phyloP scores from a whole-genome alignment of 2,329 filamentous ascomycete species.

The Colletotrichum chlorophyti region DNA sequence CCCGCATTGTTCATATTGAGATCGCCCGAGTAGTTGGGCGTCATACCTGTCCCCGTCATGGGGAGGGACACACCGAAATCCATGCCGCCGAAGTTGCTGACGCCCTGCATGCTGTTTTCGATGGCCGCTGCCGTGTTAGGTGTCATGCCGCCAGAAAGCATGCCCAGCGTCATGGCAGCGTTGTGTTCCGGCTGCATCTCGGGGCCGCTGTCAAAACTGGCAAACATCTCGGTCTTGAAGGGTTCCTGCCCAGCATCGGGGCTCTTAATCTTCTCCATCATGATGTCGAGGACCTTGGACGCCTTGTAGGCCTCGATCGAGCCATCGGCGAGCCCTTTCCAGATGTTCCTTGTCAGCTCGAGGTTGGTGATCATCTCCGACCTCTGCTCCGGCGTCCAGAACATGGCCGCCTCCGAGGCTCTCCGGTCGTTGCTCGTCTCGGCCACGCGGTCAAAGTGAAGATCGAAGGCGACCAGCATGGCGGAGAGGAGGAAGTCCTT shows the following conservation, averaged over 20 bases:
- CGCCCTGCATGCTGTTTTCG: slow-evolving; percentile 41
- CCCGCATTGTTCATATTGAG: slow-evolving; percentile 41
- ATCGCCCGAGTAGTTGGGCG: slow-evolving; percentile 46
- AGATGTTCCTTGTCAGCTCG: slow-evolving; percentile 77
- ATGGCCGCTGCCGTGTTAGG: slow-evolving; percentile 37
- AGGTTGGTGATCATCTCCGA: slow-evolving; percentile 79
- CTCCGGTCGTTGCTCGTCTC: slow-evolving; percentile 47
- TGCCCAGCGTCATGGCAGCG: slow-evolving; percentile 48
- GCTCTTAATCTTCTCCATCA: slow-evolving; percentile 78
- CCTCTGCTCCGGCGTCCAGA: slow-evolving; percentile 66
- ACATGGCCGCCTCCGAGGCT: slow-evolving; percentile 52
- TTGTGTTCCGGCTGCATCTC: slow-evolving; percentile 45
- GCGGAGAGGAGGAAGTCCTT: slow-evolving; percentile 87
- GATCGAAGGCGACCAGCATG: slow-evolving; percentile 83
- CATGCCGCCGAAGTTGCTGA: slow-evolving; percentile 51
- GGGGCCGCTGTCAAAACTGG: slow-evolving; percentile 30
- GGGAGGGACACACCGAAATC: slow-evolving; percentile 47
- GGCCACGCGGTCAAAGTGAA: slow-evolving; percentile 72
- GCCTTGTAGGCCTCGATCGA: slow-evolving; percentile 94
- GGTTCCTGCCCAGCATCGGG: slow-evolving; percentile 38
- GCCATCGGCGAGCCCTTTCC: slow-evolving; percentile 77
- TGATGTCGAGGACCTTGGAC: slow-evolving; percentile 78
- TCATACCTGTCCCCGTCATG: slow-evolving; percentile 39
- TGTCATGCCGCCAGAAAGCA: slow-evolving; percentile 47
- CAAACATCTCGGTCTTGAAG: slow-evolving; percentile 35